These are phyloP conservation scores for Globisporangium echinulatum DNA, from an alignment of 352 stramenopile species.

Conservation along the genomic window DNA sequence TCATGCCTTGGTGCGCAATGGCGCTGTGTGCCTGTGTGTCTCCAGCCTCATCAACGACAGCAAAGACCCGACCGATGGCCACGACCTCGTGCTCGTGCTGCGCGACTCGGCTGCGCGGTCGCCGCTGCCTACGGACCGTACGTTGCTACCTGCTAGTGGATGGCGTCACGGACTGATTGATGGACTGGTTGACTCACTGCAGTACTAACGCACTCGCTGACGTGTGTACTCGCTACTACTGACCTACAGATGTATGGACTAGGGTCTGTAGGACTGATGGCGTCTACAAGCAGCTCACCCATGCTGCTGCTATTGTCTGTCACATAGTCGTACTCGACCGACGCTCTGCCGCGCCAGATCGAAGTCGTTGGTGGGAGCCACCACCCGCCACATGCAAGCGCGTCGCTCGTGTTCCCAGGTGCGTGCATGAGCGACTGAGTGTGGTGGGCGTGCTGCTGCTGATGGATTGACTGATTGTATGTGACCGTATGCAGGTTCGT, in stretches of 20 bases:
- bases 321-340: neutral
- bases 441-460: neutral
- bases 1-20: too few species aligned
- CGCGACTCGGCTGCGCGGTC: constrained; percentile 40
- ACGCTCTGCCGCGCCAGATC: constrained; percentile 16
- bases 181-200: neutral
- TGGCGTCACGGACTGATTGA: too few species aligned
- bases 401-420: constrained; percentile 65
- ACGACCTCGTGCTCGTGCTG: constrained; percentile 58
- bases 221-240: neutral
- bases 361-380: constrained; percentile 59
- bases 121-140: constrained; percentile 31
- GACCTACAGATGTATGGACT: neutral
- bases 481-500: constrained; percentile 30
- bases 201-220: neutral
- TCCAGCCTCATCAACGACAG: constrained; percentile 48
- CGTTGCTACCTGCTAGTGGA: constrained; percentile 9
- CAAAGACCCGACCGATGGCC: constrained; percentile 41
- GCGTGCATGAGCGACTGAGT: neutral
- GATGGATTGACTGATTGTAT: neutral
- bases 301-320: neutral
- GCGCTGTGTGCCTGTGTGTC: too few species aligned
- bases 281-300: too few species aligned
- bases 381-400: constrained; percentile 29
- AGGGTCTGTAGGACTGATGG: neutral